These are phyloP conservation scores for Coelastrella sp. DNA, from an alignment of 139 green algal genomes.

Conservation along the genomic window DNA sequence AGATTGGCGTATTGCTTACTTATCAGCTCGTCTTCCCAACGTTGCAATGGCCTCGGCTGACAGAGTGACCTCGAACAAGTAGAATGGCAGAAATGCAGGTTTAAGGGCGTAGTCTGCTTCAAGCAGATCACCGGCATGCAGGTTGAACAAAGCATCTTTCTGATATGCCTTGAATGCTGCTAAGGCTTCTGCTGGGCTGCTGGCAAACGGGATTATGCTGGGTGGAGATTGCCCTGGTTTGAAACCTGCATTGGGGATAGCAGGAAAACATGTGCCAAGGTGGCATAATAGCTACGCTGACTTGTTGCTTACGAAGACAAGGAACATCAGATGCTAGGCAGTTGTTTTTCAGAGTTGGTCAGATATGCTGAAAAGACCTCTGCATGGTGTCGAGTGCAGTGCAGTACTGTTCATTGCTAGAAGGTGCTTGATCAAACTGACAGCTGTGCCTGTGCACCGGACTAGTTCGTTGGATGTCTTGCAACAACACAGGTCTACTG, in stretches of 20 bases:
- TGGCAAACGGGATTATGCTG: background rate
- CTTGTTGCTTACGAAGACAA: background rate
- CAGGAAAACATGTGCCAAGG: background rate
- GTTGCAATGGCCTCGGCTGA: conserved; percentile 49
- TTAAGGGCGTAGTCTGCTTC: conserved; percentile 25
- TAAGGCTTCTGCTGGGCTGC: background rate
- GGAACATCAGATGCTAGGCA: too few relatives aligned
- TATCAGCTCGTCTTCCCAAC: background rate
- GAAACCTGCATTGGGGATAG: background rate
- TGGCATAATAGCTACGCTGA: background rate
- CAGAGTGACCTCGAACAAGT: conserved; percentile 60
- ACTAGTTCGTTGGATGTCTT: too few relatives aligned
- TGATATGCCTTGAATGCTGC: conserved; percentile 20
- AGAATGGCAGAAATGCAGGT: conserved; percentile 64
- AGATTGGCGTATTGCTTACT: background rate
- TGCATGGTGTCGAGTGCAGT: too few relatives aligned
- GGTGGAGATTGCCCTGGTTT: background rate
- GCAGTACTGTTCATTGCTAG: too few relatives aligned
- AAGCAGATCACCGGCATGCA: conserved; percentile 38
- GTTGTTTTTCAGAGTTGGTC: too few relatives aligned
- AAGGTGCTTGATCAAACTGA: too few relatives aligned
- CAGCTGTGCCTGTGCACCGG: too few relatives aligned
- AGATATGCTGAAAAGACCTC: too few relatives aligned
- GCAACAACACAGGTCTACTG: too few relatives aligned
- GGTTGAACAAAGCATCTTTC: background rate